A percentile compares a stretch with the other conserved stretches of the same genome.
Conservation (phyloP, 2,329 filamentous ascomycete species). For the Cladophialophora chaetospira region DNA sequence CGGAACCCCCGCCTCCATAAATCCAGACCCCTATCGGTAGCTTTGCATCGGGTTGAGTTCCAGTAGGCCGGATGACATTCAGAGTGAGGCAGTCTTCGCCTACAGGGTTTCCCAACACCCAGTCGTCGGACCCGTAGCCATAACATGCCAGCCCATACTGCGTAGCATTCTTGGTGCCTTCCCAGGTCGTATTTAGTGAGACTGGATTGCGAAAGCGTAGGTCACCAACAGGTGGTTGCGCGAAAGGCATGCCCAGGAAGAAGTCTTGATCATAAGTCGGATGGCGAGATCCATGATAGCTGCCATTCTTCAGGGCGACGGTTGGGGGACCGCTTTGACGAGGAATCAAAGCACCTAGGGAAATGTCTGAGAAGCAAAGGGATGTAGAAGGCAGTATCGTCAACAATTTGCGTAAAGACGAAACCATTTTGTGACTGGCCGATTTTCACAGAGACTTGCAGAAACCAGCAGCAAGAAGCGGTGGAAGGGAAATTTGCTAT, state of each 20-base stretch:
- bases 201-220: conserved; percentile 58
- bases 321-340: conserved; percentile 12
- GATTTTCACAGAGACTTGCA: too few species aligned
- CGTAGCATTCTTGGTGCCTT: conserved; percentile 41
- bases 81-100: conserved; percentile 53
- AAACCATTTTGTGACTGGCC: background rate
- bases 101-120: conserved; percentile 30
- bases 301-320: conserved; percentile 45
- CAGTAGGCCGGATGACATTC: conserved; percentile 58
- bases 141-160: conserved; percentile 43
- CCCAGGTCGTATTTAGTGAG: conserved; percentile 51
- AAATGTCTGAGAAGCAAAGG: conserved; percentile 1
- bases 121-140: conserved; percentile 49
- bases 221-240: conserved; percentile 46
- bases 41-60: conserved; percentile 40
- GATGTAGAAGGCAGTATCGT: background rate
- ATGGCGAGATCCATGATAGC: conserved; percentile 48
- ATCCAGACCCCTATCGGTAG: conserved; percentile 65
- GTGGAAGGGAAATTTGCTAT: background rate
- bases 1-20: conserved; percentile 54
- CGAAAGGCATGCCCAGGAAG: conserved; percentile 40
- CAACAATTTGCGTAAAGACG: background rate
- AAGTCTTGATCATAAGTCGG: conserved; percentile 51
- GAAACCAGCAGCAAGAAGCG: too few species aligned
- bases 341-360: background rate